A percentile compares a stretch with the other conserved stretches of the same genome.
phyloP scores from a whole-genome alignment of 176 grass and related monocot species.

The Ampelocalamus luodianensis region DNA sequence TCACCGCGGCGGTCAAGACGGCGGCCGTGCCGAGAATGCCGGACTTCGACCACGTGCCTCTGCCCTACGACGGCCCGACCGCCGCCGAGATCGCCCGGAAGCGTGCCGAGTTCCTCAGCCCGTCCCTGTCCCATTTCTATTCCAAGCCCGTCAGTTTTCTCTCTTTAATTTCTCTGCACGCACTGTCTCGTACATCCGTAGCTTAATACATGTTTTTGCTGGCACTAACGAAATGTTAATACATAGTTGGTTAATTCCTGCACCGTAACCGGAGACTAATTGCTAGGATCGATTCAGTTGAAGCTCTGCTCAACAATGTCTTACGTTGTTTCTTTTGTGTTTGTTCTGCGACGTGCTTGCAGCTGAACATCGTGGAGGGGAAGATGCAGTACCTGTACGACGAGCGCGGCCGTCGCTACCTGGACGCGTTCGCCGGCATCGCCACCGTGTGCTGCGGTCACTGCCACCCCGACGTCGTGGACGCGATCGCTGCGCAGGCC shows the following conservation, averaged over 20 bases:
- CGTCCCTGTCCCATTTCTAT: conserved; percentile 85
- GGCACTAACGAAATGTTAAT: too few species aligned
- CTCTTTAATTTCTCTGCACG: background rate
- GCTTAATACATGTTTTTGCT: too few species aligned
- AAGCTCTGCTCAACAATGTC: background rate
- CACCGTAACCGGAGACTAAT: background rate
- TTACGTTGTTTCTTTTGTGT: background rate
- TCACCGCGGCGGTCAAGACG: conserved; percentile 34
- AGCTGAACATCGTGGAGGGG: conserved; percentile 95
- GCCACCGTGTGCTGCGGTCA: conserved; percentile 93
- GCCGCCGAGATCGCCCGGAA: conserved; percentile 74
- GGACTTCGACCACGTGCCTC: conserved; percentile 71
- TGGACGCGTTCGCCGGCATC: conserved; percentile 95
- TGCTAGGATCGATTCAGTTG: background rate
- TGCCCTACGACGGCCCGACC: conserved; percentile 70
- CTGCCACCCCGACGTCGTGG: conserved; percentile 81
- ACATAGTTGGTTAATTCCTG: too few species aligned
- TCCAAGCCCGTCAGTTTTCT: conserved; percentile 66
- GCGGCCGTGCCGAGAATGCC: conserved; percentile 62
- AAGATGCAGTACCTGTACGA: conserved; percentile 97
- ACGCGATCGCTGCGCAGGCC: conserved; percentile 71
- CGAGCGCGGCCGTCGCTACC: conserved; percentile 73
- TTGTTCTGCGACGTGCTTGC: conserved; percentile 8
- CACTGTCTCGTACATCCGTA: too few species aligned
- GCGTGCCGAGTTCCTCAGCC: conserved; percentile 92